Evolutionary conservation across 1,139 yeast species (phyloP), one percentile per base, ranked within the genome.

Genomic region (Debaryomyces sp.): DNA sequence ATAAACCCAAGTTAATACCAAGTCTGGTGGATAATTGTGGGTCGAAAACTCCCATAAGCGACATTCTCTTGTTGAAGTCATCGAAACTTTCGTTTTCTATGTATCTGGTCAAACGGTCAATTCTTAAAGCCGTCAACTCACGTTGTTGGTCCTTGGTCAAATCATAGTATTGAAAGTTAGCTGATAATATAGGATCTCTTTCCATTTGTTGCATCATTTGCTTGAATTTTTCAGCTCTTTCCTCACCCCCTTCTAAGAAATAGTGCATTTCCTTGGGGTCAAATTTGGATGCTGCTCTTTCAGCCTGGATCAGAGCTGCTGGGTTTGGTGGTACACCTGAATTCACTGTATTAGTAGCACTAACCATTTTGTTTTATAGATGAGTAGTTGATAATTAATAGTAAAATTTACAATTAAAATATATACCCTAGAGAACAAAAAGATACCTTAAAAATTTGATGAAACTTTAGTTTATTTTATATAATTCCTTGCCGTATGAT

Each of bases 1-100:
- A 87, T 50, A 87, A 75, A 5, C 90, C 91, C 60, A 83, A 74
- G 68, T 87, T 89, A 47, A 87, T 87, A 44, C 88, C 64, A 55
- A 78, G 60, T 60, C 78, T 61, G 53, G 71, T 75, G 47, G 68
- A 88, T 41, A 83, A 66, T 52, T 90, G 78, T 21, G 94, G 89
- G 53, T 83, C 79, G 51, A 63, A 76, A 29, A 84, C 75, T 45
- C 84, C 81, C 41, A 88, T 80, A 61, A 87, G 86, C 54, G 73
- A 68, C 54, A 75, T 65, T 54, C 79, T 63, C 51, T 65, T 62
- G 56, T 70, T 68, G 58, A 74, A 71, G 47, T 64, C 67, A n/a
- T 68, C 70, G 42, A 64, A 56, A 13, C 69, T 57, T 47, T 73
- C 79, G 26, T 53, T 51, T 63, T 75, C 80, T 45, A 73, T 56